Conservation (phyloP, 192 early-diverging fungal species). For the Endogone sp. region DNA sequence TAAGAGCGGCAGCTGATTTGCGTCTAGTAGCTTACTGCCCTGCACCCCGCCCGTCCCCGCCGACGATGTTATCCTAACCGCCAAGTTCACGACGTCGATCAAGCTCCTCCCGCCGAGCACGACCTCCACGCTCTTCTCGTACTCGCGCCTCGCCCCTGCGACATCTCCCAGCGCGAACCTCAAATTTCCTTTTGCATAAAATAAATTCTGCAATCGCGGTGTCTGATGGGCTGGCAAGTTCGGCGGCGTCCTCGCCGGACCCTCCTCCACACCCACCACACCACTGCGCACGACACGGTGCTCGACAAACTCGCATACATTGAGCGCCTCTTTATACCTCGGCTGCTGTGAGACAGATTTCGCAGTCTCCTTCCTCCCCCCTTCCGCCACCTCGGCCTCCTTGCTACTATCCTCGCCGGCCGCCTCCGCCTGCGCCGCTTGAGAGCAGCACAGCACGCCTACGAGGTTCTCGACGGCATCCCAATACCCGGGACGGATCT, state of each 20-base stretch:
- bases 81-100: constrained; percentile 38
- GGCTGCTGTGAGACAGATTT: constrained; percentile 22
- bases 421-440: not conserved
- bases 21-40: constrained; percentile 12
- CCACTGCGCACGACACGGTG: constrained; percentile 33
- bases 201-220: constrained; percentile 73
- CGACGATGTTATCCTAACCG: constrained; percentile 21
- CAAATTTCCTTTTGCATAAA: constrained; percentile 86
- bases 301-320: constrained; percentile 81
- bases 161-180: constrained; percentile 73
- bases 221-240: constrained; percentile 58
- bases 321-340: constrained; percentile 74
- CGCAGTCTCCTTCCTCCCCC: constrained; percentile 4
- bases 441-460: constrained; percentile 64
- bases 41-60: constrained; percentile 25
- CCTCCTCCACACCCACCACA: not conserved
- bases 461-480: constrained; percentile 88
- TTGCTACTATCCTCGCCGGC: constrained; percentile 4
- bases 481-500: constrained; percentile 86
- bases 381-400: constrained; percentile 5
- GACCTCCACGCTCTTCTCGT: constrained; percentile 76
- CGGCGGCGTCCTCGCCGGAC: constrained; percentile 27
- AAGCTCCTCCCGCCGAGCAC: constrained; percentile 55
- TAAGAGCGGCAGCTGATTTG: constrained; percentile 44
- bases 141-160: constrained; percentile 69